phyloP scores from a whole-genome alignment of 2,329 filamentous ascomycete genomes.

The Lachnellula suecica region DNA sequence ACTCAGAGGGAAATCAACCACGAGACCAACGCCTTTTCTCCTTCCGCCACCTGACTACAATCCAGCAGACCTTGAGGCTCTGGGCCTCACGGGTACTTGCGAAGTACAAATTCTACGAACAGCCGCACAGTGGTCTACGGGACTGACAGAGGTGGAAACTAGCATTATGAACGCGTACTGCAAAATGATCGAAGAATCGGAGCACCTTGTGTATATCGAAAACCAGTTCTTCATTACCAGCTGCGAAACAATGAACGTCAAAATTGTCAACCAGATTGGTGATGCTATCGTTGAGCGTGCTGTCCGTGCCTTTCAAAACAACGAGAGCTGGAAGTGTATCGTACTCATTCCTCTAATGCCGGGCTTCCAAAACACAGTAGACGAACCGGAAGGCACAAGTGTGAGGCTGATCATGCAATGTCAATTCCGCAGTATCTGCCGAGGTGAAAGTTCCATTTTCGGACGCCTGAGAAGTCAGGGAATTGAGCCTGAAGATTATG shows the following conservation, averaged over 20 bases:
- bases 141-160: conserved; percentile 82
- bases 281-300: conserved; percentile 93
- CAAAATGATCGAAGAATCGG: conserved; percentile 90
- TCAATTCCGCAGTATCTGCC: conserved; percentile 93
- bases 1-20: conserved; percentile 87
- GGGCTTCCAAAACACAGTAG: conserved; percentile 97
- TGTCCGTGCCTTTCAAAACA: conserved; percentile 76
- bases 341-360: conserved; percentile 94
- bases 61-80: conserved; percentile 77
- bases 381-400: conserved; percentile 90
- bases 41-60: conserved; percentile 92
- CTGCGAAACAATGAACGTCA: conserved; percentile 81
- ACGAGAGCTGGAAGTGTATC: conserved; percentile 86
- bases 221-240: conserved; percentile 99
- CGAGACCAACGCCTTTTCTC: conserved; percentile 87
- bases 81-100: conserved; percentile 90
- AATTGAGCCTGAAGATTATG: conserved; percentile 93
- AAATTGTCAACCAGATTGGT: conserved; percentile 89
- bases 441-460: conserved; percentile 90
- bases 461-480: conserved; percentile 74
- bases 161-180: conserved; percentile 96
- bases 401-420: conserved; percentile 95
- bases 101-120: conserved; percentile 95
- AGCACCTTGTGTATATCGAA: conserved; percentile 98
- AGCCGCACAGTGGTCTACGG: conserved; percentile 87